Base-by-base conservation (phyloP, 495 filamentous ascomycete species). In the Aspergillus taichungensis region DNA sequence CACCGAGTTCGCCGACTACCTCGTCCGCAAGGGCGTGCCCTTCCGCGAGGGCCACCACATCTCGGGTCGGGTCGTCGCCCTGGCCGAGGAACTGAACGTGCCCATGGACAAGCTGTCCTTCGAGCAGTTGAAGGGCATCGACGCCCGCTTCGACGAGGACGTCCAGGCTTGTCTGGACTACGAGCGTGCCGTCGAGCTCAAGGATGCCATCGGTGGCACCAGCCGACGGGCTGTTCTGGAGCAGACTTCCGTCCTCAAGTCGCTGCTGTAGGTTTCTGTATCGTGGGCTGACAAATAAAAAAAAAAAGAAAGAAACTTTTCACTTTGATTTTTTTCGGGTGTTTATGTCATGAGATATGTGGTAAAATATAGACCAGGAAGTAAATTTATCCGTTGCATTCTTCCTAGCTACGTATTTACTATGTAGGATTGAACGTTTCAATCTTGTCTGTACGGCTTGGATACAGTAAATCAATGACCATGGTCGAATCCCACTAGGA, bases 1-100 rank as follows among this genome's bases (percentile, higher is more conserved):
- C 30, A 88, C 84, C 13, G 89, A 95, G 54, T 71, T 95, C 34
- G 91, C 90, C 13, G 90, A 95, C 59, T 95, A 94, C 63, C 75
- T 95, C 4, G 91, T 95, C 33, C 77, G 87, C 53, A 91, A 92
- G 74, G 87, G 88, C 31, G 85, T 92, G 13, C 83, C 74, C 11
- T 77, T 77, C 62, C 71, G 73, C 35, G 85, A 94, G 70, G 87
- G 88, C 1, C 88, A 95, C 70, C 88, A 94, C 66, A 89, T 95
- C 61, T 85, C 83, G 3, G 91, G 91, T 8, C 79, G 77, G 36
- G 69, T 87, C 7, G 90, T 95, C 10, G 80, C 81, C 32, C 65
- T 85, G 28, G 82, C 81, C 0, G 89, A 95, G 71, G 66, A 84
- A 53, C 70, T 74, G 33, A 74, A 72, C 24, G 71, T 77, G 4